A percentile compares a stretch with the other conserved stretches of the same genome.
Evolutionary conservation across 345 rosid genomes (phyloP).

Genomic region (Ricinus communis): DNA sequence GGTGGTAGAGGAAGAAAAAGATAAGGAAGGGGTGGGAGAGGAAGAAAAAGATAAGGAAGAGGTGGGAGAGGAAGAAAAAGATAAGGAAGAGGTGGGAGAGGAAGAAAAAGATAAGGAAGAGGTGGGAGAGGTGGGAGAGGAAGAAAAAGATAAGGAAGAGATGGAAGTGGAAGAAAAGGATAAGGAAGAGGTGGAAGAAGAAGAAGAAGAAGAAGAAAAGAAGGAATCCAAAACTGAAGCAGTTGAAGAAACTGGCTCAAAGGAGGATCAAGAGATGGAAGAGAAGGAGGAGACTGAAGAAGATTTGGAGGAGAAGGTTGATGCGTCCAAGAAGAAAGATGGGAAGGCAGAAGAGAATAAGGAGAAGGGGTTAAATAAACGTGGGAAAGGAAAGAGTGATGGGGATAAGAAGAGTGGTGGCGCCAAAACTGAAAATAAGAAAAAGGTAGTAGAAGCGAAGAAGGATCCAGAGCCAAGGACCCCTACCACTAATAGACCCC

Average conservation of each 20-base stretch:
- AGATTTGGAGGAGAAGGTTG: neutral
- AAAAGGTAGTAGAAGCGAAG: constrained; percentile 41
- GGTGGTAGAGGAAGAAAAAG: constrained; percentile 36
- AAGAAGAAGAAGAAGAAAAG: constrained; percentile 19
- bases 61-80: constrained; percentile 14
- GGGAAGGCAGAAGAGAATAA: constrained; percentile 32
- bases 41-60: constrained; percentile 4
- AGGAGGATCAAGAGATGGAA: constrained; percentile 14
- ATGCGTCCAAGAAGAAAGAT: neutral
- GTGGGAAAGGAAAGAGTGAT: constrained; percentile 42
- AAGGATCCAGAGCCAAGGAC: constrained; percentile 58
- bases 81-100: constrained; percentile 9
- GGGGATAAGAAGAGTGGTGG: constrained; percentile 31
- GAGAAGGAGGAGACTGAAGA: constrained; percentile 14
- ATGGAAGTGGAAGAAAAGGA: constrained; percentile 13
- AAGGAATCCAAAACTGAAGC: neutral
- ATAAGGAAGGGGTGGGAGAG: constrained; percentile 27
- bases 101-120: constrained; percentile 20
- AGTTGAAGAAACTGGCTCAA: constrained; percentile 10
- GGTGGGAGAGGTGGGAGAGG: constrained; percentile 16
- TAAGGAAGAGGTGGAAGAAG: constrained; percentile 28
- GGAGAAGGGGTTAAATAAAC: constrained; percentile 47
- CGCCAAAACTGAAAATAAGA: constrained; percentile 38
- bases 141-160: constrained; percentile 14
- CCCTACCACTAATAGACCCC: constrained; percentile 78